A percentile compares a stretch with the other conserved stretches of the same genome.
Conservation (phyloP, 2,329 filamentous ascomycete genomes). For the Colletotrichum siamense region DNA sequence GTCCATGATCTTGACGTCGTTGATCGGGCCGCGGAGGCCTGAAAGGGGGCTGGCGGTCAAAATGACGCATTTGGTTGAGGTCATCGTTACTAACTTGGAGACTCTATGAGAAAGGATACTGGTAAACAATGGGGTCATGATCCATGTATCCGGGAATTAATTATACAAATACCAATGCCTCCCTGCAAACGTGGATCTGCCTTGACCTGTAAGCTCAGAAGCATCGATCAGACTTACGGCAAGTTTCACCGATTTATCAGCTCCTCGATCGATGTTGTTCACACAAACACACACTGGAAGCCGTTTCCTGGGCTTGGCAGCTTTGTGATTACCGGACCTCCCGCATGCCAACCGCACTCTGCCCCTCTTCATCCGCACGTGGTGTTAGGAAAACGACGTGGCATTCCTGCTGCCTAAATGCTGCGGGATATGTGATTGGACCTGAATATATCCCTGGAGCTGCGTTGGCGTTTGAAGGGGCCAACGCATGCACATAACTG, state of each 20-base stretch:
- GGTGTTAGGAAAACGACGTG: not conserved
- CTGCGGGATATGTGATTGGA: not conserved
- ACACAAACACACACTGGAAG: not conserved
- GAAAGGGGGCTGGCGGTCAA: not conserved
- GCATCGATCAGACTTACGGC: not conserved
- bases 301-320: too few relatives aligned
- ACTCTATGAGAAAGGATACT: not conserved
- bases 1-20: not conserved
- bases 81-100: not conserved
- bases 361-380: not conserved
- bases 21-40: not conserved
- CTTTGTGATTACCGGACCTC: too few relatives aligned
- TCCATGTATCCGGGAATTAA: too few relatives aligned
- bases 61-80: not conserved
- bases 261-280: not conserved
- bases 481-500: not conserved
- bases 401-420: not conserved
- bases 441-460: not conserved
- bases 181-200: not conserved
- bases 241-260: not conserved
- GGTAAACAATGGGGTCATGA: not conserved
- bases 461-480: not conserved
- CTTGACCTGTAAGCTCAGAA: not conserved
- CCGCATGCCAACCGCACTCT: not conserved
- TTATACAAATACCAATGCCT: too few relatives aligned